These are phyloP conservation scores for Sugiyamaella grinbergsii DNA, from an alignment of 1,139 yeast genomes.

Conservation along the genomic window DNA sequence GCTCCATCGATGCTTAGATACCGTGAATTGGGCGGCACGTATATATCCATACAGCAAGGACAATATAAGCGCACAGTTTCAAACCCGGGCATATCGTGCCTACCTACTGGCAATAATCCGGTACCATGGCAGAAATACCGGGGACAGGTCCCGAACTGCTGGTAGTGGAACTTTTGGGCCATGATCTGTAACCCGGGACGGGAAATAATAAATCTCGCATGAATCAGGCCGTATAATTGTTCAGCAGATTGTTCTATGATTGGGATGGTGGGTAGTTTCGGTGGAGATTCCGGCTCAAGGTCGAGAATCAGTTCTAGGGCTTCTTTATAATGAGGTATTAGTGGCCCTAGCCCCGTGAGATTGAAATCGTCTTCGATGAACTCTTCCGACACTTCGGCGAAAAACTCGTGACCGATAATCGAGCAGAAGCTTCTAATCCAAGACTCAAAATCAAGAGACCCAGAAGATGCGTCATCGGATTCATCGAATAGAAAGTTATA, in stretches of 20 bases:
- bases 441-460: conserved; percentile 44
- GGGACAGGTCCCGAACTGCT: conserved; percentile 91
- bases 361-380: conserved; percentile 97
- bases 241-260: conserved; percentile 89
- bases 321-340: conserved; percentile 89
- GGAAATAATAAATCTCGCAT: conserved; percentile 85
- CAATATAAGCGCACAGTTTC: conserved; percentile 92
- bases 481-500: conserved; percentile 15
- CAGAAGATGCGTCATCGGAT: conserved; percentile 29
- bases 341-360: conserved; percentile 80
- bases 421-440: conserved; percentile 93
- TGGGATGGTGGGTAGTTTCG: conserved; percentile 68
- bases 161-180: conserved; percentile 93
- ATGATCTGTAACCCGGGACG: conserved; percentile 88
- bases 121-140: conserved; percentile 89
- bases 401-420: conserved; percentile 87
- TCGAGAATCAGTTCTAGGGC: conserved; percentile 90
- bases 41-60: conserved; percentile 91
- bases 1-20: conserved; percentile 93
- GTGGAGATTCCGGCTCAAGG: conserved; percentile 68
- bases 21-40: conserved; percentile 81
- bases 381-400: conserved; percentile 89
- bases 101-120: conserved; percentile 88
- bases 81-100: conserved; percentile 86
- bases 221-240: conserved; percentile 87